These are phyloP conservation scores for Artemisia tridentata DNA, from an alignment of 129 eudicot genomes.

Conservation along the genomic window DNA sequence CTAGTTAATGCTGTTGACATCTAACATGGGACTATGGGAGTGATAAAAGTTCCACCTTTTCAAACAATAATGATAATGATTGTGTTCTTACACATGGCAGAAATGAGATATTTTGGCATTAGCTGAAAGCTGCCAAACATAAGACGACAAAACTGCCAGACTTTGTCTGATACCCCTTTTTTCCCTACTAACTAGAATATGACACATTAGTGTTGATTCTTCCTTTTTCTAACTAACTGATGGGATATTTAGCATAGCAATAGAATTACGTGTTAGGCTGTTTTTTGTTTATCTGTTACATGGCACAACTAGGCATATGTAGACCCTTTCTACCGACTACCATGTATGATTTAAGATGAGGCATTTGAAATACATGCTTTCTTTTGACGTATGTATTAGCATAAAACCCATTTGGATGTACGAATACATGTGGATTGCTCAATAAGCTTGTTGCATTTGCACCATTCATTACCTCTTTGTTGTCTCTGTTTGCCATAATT, in stretches of 20 bases:
- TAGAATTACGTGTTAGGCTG: constrained; percentile 32
- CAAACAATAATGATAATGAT: background rate
- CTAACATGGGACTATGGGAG: constrained; percentile 7
- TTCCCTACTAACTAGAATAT: constrained; percentile 18
- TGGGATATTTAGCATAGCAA: constrained; percentile 20
- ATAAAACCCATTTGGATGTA: constrained; percentile 8
- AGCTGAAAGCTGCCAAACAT: constrained; percentile 16
- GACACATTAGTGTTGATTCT: constrained; percentile 8
- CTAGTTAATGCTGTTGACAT: constrained; percentile 3
- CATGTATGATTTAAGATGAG: constrained; percentile 10
- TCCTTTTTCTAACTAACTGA: constrained; percentile 17
- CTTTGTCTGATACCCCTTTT: constrained; percentile 4
- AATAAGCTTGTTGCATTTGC: constrained; percentile 14
- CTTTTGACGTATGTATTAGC: background rate
- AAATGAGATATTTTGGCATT: constrained; percentile 16
- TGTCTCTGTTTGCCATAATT: background rate
- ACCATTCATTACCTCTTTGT: background rate
- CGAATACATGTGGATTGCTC: constrained; percentile 9
- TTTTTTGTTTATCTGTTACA: constrained; percentile 17
- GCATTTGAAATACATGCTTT: constrained; percentile 10
- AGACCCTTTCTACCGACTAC: background rate
- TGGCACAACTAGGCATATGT: constrained; percentile 20
- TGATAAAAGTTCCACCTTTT: background rate
- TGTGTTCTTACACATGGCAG: constrained; percentile 5
- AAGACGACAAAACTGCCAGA: constrained; percentile 21